These are phyloP conservation scores for Centrapalus pauciflorus DNA, from an alignment of 129 eudicot species.

Conservation along the genomic window DNA sequence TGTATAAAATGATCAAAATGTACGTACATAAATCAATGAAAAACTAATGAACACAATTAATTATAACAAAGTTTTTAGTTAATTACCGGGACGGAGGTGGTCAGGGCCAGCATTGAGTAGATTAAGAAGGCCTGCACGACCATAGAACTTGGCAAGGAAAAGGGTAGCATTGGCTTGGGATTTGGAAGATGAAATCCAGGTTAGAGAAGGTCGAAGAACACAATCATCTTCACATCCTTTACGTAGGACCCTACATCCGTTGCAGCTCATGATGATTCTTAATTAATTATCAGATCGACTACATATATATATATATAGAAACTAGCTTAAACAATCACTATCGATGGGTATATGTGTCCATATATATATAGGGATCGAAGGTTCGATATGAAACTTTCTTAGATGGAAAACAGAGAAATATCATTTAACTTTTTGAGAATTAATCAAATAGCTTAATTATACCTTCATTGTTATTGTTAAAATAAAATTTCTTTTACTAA, in stretches of 20 bases:
- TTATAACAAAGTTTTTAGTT: neutral
- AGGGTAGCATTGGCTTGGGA: conserved; percentile 57
- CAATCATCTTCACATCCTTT: conserved; percentile 51
- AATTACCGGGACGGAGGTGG: conserved; percentile 45
- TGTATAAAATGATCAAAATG: neutral
- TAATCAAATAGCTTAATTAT: no score
- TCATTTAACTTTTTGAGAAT: no score
- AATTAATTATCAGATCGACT: no score
- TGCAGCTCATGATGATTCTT: conserved; percentile 60
- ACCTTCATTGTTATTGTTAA: no score
- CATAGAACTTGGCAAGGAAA: conserved; percentile 57
- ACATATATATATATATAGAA: no score
- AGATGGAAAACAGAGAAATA: no score
- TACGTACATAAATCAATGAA: neutral
- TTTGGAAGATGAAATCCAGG: conserved; percentile 42
- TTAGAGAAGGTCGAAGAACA: conserved; percentile 38
- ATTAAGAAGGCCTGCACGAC: conserved; percentile 51
- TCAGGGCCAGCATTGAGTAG: conserved; percentile 44
- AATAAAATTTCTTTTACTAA: no score
- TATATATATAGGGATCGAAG: no score
- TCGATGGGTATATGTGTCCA: neutral
- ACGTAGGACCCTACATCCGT: conserved; percentile 46
- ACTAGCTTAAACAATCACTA: no score
- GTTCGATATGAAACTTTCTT: no score
- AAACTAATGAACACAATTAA: neutral